These are phyloP conservation scores for Fusarium metavorans DNA, from an alignment of 2,329 filamentous ascomycete species.

Conservation along the genomic window DNA sequence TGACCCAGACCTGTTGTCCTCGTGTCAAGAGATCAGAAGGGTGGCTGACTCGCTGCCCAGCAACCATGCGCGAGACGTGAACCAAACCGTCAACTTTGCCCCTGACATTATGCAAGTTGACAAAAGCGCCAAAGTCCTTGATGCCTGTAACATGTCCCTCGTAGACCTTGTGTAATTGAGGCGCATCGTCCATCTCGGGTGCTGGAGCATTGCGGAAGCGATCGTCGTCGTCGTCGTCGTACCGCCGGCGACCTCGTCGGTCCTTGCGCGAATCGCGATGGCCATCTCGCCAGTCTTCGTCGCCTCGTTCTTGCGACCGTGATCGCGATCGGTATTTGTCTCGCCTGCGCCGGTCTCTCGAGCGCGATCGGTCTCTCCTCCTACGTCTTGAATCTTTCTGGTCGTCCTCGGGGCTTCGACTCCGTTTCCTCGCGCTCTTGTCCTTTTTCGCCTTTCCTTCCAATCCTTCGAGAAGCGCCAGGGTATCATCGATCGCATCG, in stretches of 20 bases:
- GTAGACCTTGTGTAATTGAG: conserved; percentile 88
- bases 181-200: conserved; percentile 83
- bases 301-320: conserved; percentile 53
- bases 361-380: conserved; percentile 55
- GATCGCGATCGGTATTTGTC: conserved; percentile 53
- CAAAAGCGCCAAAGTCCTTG: conserved; percentile 96
- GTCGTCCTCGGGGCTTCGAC: conserved; percentile 67
- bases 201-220: conserved; percentile 74
- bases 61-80: conserved; percentile 89
- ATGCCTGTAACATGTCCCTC: conserved; percentile 90
- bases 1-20: conserved; percentile 90
- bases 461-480: conserved; percentile 89
- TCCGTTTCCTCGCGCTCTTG: conserved; percentile 66
- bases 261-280: conserved; percentile 48
- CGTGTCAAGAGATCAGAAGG: conserved; percentile 87
- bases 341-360: conserved; percentile 55
- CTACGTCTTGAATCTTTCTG: conserved; percentile 55
- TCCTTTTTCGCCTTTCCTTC: conserved; percentile 73
- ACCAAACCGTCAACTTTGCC: conserved; percentile 94
- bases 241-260: conserved; percentile 53
- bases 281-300: conserved; percentile 60
- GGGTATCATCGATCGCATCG: conserved; percentile 89
- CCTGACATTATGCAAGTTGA: conserved; percentile 87
- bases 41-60: conserved; percentile 89
- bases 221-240: conserved; percentile 65